Evolutionary conservation across 768 basidiomycete genomes (phyloP), one percentile per base, ranked within the genome.

Genomic region (Russula sp.): DNA sequence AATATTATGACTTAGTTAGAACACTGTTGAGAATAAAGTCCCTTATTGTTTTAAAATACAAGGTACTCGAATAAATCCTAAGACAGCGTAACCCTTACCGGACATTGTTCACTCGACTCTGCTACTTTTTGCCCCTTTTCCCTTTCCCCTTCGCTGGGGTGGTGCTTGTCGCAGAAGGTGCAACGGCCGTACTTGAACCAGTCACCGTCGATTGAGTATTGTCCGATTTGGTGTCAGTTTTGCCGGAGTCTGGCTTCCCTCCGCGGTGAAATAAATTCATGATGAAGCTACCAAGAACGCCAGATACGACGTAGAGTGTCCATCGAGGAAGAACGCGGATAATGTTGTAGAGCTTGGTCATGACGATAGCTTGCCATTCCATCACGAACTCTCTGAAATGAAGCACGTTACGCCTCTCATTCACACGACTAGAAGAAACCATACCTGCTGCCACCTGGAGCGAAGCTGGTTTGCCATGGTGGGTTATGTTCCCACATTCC

Each of bases 361-460:
- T 67, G 18, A 70, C 73, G 32, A 78, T 68, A 0, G 87, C 87
- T 55, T 84, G 70, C 70, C 81, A 81, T 64, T 87, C 82, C 76
- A 92, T 75, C 30, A 90, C 69, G 72, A 77, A 85, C 78, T 91
- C 91, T 61, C 90, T 92, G 66, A 20, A 55, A 46, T 46, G 10
- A 28, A 61, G 57, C 50, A 49, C 20, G 58, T 63, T 48, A 57
- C 40, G 36, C 28, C 28, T 32, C 40, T 46, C 22, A 28, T 40
- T 8, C 3, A 24, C 20, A 60, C 24, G 18, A 42, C 62, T 71
- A 42, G 54, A 58, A 24, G 46, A 56, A 53, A 71, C 79, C 36
- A 32, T 71, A 90, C 92, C 86, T 81, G 61, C 79, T 79, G 46
- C 93, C 92, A 44, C 91, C 92, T 9, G 93, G 93, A 10, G 84